Evolutionary conservation across 2,329 filamentous ascomycete species (phyloP).

Genomic region (Clonostachys solani): DNA sequence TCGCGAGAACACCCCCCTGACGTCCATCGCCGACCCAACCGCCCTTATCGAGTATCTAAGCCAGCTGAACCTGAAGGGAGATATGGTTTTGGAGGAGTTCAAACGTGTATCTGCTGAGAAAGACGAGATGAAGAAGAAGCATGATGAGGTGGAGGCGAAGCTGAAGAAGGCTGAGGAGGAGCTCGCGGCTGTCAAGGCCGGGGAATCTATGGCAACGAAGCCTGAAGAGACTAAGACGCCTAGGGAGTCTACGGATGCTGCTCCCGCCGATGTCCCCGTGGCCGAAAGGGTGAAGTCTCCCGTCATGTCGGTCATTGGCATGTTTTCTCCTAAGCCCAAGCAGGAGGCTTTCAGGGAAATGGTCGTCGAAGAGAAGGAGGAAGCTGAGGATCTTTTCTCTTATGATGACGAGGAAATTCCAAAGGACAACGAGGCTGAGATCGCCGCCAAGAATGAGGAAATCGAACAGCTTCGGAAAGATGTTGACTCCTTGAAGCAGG

Average conservation of each 20-base stretch:
- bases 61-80: slow-evolving; percentile 77
- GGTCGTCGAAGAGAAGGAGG: slow-evolving; percentile 19
- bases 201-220: slow-evolving; percentile 20
- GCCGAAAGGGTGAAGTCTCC: slow-evolving; percentile 35
- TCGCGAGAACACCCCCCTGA: slow-evolving; percentile 87
- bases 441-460: slow-evolving; percentile 66
- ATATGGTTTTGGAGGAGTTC: slow-evolving; percentile 92
- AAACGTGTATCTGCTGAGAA: slow-evolving; percentile 82
- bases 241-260: slow-evolving; percentile 8
- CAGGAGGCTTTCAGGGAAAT: slow-evolving; percentile 8
- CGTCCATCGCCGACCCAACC: slow-evolving; percentile 80
- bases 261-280: neutral
- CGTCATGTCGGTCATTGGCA: slow-evolving; percentile 39
- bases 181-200: slow-evolving; percentile 42
- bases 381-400: slow-evolving; percentile 79
- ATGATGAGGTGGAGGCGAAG: slow-evolving; percentile 63
- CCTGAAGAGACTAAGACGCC: slow-evolving; percentile 13
- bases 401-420: slow-evolving; percentile 79
- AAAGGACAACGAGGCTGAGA: slow-evolving; percentile 65
- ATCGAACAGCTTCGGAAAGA: slow-evolving; percentile 67
- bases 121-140: slow-evolving; percentile 73
- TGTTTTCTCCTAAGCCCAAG: slow-evolving; percentile 43
- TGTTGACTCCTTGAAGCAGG: slow-evolving; percentile 62
- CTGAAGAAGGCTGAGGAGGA: slow-evolving; percentile 58
- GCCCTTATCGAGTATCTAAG: slow-evolving; percentile 87